phyloP scores from a whole-genome alignment of 2,329 filamentous ascomycete genomes.

The Ophiostoma sp. region DNA sequence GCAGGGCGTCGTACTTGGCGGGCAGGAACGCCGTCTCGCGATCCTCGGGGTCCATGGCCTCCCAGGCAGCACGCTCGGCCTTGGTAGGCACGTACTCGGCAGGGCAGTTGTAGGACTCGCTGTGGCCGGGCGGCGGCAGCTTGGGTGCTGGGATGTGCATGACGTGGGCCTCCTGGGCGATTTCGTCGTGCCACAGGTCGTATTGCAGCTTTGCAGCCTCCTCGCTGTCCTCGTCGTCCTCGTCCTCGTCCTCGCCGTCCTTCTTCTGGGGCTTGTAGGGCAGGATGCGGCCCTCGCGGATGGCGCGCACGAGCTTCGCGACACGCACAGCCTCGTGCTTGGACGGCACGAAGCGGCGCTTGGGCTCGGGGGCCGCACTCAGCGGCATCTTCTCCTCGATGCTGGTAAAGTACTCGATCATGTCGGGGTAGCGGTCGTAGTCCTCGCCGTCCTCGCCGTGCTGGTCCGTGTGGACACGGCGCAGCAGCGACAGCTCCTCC shows the following conservation, averaged over 20 bases:
- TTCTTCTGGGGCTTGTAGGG: constrained; percentile 76
- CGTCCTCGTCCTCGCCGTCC: constrained; percentile 39
- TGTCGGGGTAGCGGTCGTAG: constrained; percentile 89
- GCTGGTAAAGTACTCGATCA: constrained; percentile 89
- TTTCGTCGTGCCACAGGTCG: constrained; percentile 93
- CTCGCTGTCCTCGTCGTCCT: constrained; percentile 52
- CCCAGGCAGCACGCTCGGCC: constrained; percentile 79
- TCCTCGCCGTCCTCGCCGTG: constrained; percentile 80
- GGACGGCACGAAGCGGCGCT: constrained; percentile 89
- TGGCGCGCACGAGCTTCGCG: constrained; percentile 95
- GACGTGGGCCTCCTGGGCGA: constrained; percentile 70
- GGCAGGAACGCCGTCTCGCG: constrained; percentile 85
- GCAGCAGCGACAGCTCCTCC: constrained; percentile 83
- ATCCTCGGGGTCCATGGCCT: constrained; percentile 81
- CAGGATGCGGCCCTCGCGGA: constrained; percentile 86
- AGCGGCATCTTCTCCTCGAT: constrained; percentile 90
- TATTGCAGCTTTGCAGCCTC: constrained; percentile 68
- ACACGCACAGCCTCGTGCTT: constrained; percentile 95
- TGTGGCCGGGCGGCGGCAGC: constrained; percentile 80
- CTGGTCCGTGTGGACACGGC: constrained; percentile 81
- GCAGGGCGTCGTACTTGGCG: constrained; percentile 72
- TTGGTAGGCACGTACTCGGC: constrained; percentile 86
- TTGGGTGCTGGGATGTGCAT: constrained; percentile 97
- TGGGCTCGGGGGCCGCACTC: constrained; percentile 90
- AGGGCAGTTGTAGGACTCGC: constrained; percentile 89